These are phyloP conservation scores for Eragrostis nindensis DNA, from an alignment of 176 grass and related monocot species.

Conservation along the genomic window DNA sequence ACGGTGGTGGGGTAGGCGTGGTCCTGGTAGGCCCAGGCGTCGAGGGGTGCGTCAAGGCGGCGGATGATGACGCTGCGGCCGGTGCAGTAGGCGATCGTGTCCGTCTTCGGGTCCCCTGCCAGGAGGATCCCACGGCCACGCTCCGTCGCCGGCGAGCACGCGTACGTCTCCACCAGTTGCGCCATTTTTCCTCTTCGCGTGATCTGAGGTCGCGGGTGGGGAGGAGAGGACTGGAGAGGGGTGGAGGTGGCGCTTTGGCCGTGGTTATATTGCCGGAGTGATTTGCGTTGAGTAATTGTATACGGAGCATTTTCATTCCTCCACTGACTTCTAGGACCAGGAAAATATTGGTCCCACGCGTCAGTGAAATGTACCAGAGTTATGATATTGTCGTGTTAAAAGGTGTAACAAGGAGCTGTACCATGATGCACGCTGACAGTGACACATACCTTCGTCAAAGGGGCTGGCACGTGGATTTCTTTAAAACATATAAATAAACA, in stretches of 20 bases:
- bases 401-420: neutral
- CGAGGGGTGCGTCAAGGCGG: slow-evolving; percentile 77
- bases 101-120: slow-evolving; percentile 63
- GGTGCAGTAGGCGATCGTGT: slow-evolving; percentile 76
- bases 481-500: too few species aligned
- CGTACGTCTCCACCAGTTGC: slow-evolving; percentile 83
- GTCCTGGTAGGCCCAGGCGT: slow-evolving; percentile 71
- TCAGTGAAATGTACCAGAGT: neutral
- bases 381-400: neutral
- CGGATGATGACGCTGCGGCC: slow-evolving; percentile 88
- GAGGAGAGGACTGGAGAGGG: neutral
- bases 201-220: slow-evolving; percentile 31
- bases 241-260: neutral
- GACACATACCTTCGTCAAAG: neutral
- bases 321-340: neutral
- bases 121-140: slow-evolving; percentile 93
- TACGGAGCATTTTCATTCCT: too few species aligned
- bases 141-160: slow-evolving; percentile 93
- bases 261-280: slow-evolving; percentile 1
- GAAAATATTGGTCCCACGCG: neutral
- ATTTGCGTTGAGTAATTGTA: neutral
- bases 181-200: slow-evolving; percentile 51
- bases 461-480: neutral
- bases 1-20: slow-evolving; percentile 89
- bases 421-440: neutral